phyloP scores from a whole-genome alignment of 2,329 filamentous ascomycete species.

The Hypocrella siamensis region DNA sequence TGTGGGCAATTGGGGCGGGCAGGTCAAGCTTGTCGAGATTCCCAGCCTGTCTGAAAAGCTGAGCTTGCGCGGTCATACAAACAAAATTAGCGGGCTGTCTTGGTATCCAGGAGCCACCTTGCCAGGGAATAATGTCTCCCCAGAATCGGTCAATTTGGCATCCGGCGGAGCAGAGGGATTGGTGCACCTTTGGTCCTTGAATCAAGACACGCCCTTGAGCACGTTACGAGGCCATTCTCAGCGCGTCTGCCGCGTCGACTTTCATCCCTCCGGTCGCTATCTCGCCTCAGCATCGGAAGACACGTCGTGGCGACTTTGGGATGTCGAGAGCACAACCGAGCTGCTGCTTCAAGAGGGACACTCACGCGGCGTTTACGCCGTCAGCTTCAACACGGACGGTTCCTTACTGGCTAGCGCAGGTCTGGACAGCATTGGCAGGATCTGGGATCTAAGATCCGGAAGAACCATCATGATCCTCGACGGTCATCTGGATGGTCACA shows the following conservation, averaged over 20 bases:
- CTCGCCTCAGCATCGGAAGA: slow-evolving; percentile 90
- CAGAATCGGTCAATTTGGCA: slow-evolving; percentile 65
- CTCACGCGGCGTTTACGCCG: slow-evolving; percentile 78
- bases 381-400: slow-evolving; percentile 83
- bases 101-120: slow-evolving; percentile 80
- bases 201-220: slow-evolving; percentile 68
- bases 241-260: slow-evolving; percentile 82
- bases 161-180: slow-evolving; percentile 81
- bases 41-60: slow-evolving; percentile 66
- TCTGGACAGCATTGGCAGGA: slow-evolving; percentile 80
- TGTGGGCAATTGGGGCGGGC: slow-evolving; percentile 84
- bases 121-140: slow-evolving; percentile 52
- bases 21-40: slow-evolving; percentile 72
- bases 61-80: slow-evolving; percentile 68
- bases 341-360: slow-evolving; percentile 86
- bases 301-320: slow-evolving; percentile 94
- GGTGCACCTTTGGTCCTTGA: slow-evolving; percentile 80
- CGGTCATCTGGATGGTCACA: slow-evolving; percentile 63
- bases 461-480: slow-evolving; percentile 93
- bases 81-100: slow-evolving; percentile 75
- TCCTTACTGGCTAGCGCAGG: slow-evolving; percentile 85
- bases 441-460: slow-evolving; percentile 90
- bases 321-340: slow-evolving; percentile 72
- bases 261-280: slow-evolving; percentile 82
- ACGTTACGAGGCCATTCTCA: slow-evolving; percentile 73